Evolutionary conservation across 2,329 filamentous ascomycete genomes (phyloP), one percentile per base, ranked within the genome.

Genomic region (Paraconiothyrium sp.): DNA sequence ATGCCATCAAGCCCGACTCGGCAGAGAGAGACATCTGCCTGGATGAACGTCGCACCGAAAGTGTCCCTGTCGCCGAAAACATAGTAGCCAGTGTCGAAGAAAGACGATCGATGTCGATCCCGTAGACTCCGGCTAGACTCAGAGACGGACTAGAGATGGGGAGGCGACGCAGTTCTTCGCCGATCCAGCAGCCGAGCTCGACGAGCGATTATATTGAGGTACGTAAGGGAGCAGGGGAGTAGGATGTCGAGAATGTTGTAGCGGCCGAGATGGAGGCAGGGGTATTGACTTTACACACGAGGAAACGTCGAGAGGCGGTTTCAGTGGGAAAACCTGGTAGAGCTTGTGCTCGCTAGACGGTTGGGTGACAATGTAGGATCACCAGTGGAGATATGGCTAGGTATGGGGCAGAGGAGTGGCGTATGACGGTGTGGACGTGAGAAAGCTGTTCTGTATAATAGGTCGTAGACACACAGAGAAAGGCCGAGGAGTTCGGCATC

Each of bases 361-460:
- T 24, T 44, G 11, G 43, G 35, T 32, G n/a, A n/a, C 22, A 30
- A 30, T 30, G 27, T 30, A 30, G 27, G 6, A 16, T 20, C 14
- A n/a, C 7, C 4, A 30, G 9, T n/a, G 37, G 10, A 34, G 3
- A 7, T 22, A 3, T 30, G n/a, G 35, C 37, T 32, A 30, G 5
- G 14, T 6, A 3, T 9, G 2, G 6, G 6, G 13, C 16, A 20
- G 10, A 20, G 20, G 8, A 46, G 24, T 20, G n/a, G 20, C 37
- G 22, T 35, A 54, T 24, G 51, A 52, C 34, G 34, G 16, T 20
- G 27, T 43, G 44, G 51, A 54, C 20, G 24, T 54, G 51, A 14
- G 16, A 9, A 4, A 44, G 30, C 20, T 43, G 13, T 16, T 43
- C 14, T 20, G 10, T 2, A 10, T 13, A 43, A 22, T 6, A 54